Evolutionary conservation across 2,329 filamentous ascomycete species (phyloP), one percentile per base, ranked within the genome.

Genomic region (Metarhizium humberi): DNA sequence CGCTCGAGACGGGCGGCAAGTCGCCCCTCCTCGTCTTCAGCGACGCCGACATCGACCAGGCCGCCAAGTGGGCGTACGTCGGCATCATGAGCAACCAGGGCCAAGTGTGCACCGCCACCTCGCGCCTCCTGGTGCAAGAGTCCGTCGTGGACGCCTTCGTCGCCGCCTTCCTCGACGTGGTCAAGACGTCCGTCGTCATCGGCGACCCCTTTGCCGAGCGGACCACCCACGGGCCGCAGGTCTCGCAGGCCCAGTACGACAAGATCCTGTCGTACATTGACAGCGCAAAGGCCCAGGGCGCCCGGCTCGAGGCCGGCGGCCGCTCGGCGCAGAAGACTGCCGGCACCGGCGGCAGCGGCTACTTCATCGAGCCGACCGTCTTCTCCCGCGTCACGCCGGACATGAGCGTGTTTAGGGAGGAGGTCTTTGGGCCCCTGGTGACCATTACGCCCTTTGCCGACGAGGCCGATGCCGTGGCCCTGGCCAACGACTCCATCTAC

Each of bases 141-240:
- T 69, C 68, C 4, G 70, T 84, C 45, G 77, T 81, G 49, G 82
- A 88, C 36, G 74, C 81, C 53, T 91, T 90, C 64, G 68, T 90
- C 51, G 69, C 75, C 20, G 69, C 71, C 6, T 88, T 90, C 73
- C 81, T 80, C 57, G 73, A 81, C 47, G 73, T 80, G 56, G 74
- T 87, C 54, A 75, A 78, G 58, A 72, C 75, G 20, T 79, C 80
- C 38, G 85, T 79, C 61, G 80, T 84, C 52, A 77, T 90, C 13
- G 88, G 87, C 54, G 81, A 90, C 63, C 87, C 86, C 0, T 90
- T 89, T 67, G 76, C 78, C 5, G 80, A 86, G 60, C 75, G 74
- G 42, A 89, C 86, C 0, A 87, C 85, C 73, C 87, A 90, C 64
- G 88, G 88, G 0, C 88, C 88, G 0, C 87, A 90, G 64, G 81